Conservation (phyloP, 1,284 basidiomycete genomes). For the Papiliotrema flavescens region DNA sequence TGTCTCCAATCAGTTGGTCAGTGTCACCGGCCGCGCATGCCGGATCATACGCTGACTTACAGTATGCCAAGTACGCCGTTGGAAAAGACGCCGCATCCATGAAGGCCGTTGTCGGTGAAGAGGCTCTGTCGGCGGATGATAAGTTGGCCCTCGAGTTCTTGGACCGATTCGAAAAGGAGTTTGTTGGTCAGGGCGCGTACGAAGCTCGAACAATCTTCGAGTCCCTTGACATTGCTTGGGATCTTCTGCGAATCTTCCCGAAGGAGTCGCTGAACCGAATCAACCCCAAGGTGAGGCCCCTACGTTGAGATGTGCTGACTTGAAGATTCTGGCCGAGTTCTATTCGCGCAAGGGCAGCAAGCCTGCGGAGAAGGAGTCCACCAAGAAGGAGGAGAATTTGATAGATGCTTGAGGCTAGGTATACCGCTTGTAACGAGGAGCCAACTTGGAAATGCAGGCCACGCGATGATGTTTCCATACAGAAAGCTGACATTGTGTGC, state of each 20-base stretch:
- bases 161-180: slow-evolving; percentile 90
- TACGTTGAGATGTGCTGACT: background rate
- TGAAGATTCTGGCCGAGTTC: slow-evolving; percentile 30
- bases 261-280: slow-evolving; percentile 97
- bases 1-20: slow-evolving; percentile 91
- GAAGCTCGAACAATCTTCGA: slow-evolving; percentile 97
- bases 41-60: slow-evolving; percentile 7
- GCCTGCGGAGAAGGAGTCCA: slow-evolving; percentile 63
- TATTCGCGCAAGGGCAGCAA: slow-evolving; percentile 58
- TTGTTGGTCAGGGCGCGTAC: slow-evolving; percentile 91
- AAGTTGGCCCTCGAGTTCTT: slow-evolving; percentile 86
- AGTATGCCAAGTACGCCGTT: slow-evolving; percentile 97
- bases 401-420: slow-evolving; percentile 14
- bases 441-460: too few species aligned
- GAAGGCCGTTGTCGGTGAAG: slow-evolving; percentile 99
- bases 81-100: slow-evolving; percentile 96
- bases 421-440: too few species aligned
- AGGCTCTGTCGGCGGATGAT: slow-evolving; percentile 89
- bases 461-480: too few species aligned
- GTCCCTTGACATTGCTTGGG: slow-evolving; percentile 96
- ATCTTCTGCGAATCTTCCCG: slow-evolving; percentile 94
- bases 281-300: slow-evolving; percentile 59
- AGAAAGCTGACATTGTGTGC: too few species aligned
- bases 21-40: slow-evolving; percentile 34
- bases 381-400: slow-evolving; percentile 53